Base-by-base conservation (phyloP, 306 rosid species). In the Cucurbita argyrosperma region DNA sequence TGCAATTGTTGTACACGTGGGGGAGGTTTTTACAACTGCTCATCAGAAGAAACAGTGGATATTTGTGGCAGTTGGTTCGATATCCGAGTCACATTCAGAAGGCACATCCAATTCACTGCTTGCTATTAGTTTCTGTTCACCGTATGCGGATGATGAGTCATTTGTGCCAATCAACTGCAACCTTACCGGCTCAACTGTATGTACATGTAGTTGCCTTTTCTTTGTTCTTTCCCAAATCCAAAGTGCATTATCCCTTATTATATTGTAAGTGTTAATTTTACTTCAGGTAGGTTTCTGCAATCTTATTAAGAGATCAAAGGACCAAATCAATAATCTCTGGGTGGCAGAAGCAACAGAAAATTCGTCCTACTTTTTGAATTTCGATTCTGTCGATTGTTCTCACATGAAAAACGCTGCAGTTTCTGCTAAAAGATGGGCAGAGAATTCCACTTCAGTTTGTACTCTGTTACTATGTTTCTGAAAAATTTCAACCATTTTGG, bases 221-320 rank as follows among this genome's bases (percentile, higher is more conserved):
- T 54, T 9, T 16, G 16, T 56, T 57, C 23, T 59, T 13, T 59
- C 21, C 71, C 72, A 75, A 40, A 65, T 75, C 43, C 63, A 70
- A 37, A 73, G 45, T 60, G 71, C 38, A 1, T 58, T 16, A 4
- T 26, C 5, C 3, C 40, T 56, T 56, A 53, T n/a, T 30, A 39
- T 71, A 37, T 53, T 35, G 50, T 11, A n/a, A 5, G 47, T 19
- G 18, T 39, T 9, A 40, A 46, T 47, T 15, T 71, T 57, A 15
- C 67, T 82, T 79, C 89, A 94, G 98, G 96, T 86, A 76, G 89
- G 92, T 71, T 88, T 93, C 77, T 89, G 87, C 82, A 90, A 90
- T 87, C 89, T 90, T 74, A 79, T 82, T 10, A 94, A 86, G 85
- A 93, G 74, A 73, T 82, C 79, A 58, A 86, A 85, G 82, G 98